Evolutionary conservation across 768 basidiomycete genomes (phyloP).

Genomic region (Clitopilus passeckerianus): DNA sequence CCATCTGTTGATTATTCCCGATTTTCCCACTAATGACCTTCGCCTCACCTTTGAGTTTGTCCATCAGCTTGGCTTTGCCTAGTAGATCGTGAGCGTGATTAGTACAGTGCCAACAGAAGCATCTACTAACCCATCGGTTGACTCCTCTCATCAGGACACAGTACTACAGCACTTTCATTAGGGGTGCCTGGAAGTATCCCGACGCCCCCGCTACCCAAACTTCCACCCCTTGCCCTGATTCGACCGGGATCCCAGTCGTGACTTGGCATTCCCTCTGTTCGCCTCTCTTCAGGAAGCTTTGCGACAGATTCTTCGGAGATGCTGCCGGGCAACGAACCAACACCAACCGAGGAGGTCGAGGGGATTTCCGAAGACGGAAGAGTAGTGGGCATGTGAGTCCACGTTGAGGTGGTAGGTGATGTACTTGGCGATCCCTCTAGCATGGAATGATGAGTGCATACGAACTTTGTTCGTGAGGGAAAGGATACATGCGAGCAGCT

Average conservation of each 20-base stretch:
- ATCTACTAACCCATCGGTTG: background rate
- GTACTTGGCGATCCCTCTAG: background rate
- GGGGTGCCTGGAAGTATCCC: background rate
- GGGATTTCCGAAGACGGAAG: conserved; percentile 21
- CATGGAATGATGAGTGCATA: background rate
- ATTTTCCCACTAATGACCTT: conserved; percentile 33
- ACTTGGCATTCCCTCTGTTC: conserved; percentile 5
- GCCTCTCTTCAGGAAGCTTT: conserved; percentile 40
- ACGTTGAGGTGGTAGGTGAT: background rate
- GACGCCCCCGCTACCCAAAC: background rate
- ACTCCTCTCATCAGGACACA: background rate
- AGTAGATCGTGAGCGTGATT: background rate
- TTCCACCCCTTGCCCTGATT: background rate
- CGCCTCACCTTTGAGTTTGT: conserved; percentile 34
- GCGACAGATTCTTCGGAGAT: conserved; percentile 37
- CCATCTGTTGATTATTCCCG: conserved; percentile 26
- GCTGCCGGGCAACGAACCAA: conserved; percentile 45
- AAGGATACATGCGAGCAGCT: background rate
- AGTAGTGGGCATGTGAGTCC: background rate
- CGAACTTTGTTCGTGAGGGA: background rate
- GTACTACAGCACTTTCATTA: background rate
- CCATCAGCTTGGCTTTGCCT: conserved; percentile 22
- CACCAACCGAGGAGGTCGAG: conserved; percentile 28
- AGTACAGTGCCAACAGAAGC: background rate
- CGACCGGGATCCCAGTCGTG: background rate